Evolutionary conservation across 2,329 filamentous ascomycete species (phyloP).

Genomic region (Parastagonospora nodorum): DNA sequence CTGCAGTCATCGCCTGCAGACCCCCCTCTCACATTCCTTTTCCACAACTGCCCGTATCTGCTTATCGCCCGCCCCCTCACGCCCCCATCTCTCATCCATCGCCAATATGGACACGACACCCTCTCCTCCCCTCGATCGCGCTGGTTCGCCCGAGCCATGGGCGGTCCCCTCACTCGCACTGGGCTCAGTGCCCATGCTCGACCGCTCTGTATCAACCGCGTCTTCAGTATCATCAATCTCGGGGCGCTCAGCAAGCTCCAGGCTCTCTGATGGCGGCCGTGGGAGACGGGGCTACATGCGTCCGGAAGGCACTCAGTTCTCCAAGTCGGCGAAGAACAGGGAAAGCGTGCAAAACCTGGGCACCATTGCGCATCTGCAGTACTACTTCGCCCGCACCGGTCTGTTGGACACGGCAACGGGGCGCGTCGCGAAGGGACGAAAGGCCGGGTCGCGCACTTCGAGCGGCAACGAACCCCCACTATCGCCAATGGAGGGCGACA

Average conservation of each 20-base stretch:
- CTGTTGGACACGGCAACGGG: slow-evolving; percentile 91
- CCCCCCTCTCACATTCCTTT: not conserved
- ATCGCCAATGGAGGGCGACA: slow-evolving; percentile 35
- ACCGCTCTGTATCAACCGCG: slow-evolving; percentile 67
- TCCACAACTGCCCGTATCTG: slow-evolving; percentile 1
- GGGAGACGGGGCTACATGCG: slow-evolving; percentile 80
- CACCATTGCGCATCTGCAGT: slow-evolving; percentile 95
- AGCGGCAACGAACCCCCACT: slow-evolving; percentile 37
- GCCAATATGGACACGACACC: slow-evolving; percentile 35
- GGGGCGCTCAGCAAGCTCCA: slow-evolving; percentile 68
- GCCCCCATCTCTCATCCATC: slow-evolving; percentile 16
- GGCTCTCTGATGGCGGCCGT: slow-evolving; percentile 55
- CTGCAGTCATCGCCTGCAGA: slow-evolving; percentile 5
- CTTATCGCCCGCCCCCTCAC: slow-evolving; percentile 10
- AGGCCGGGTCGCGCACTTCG: slow-evolving; percentile 45
- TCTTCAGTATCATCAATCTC: slow-evolving; percentile 61
- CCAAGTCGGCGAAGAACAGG: slow-evolving; percentile 83
- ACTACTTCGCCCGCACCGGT: slow-evolving; percentile 96
- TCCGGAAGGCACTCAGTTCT: slow-evolving; percentile 85
- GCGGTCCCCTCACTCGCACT: slow-evolving; percentile 67
- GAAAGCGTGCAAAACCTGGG: slow-evolving; percentile 96
- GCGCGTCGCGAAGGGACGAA: slow-evolving; percentile 74
- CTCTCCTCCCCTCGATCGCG: slow-evolving; percentile 51
- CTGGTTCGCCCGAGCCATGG: slow-evolving; percentile 67
- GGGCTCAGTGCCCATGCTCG: slow-evolving; percentile 62